phyloP scores from a whole-genome alignment of 345 rosid genomes.

The Salix purpurea region DNA sequence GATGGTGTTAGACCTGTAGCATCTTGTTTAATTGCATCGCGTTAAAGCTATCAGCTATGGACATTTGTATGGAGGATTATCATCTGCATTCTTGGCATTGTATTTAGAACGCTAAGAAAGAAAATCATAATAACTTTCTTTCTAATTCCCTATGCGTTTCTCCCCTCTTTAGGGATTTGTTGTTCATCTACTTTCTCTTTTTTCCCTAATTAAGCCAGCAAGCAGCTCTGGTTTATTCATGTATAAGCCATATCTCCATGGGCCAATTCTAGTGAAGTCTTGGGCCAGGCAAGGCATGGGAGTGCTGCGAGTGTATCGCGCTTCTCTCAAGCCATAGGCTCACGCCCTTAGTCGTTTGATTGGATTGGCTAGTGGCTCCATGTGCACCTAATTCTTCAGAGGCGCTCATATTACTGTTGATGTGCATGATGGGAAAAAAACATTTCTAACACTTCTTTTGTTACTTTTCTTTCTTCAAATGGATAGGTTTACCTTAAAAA shows the following conservation, averaged over 20 bases:
- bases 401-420: neutral
- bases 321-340: neutral
- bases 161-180: neutral
- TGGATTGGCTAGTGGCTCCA: neutral
- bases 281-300: too few species aligned
- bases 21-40: neutral
- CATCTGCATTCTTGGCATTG: neutral
- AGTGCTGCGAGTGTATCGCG: too few species aligned
- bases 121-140: too few species aligned
- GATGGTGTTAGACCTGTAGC: neutral
- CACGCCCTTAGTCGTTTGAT: neutral
- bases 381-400: neutral
- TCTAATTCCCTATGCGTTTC: neutral
- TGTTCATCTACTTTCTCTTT: neutral
- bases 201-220: neutral
- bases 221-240: neutral
- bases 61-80: neutral
- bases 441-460: neutral
- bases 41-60: neutral
- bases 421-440: neutral
- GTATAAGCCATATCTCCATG: neutral
- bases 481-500: too few species aligned
- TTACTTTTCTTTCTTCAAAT: neutral
- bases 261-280: neutral
- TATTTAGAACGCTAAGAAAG: neutral